A percentile compares a stretch with the other conserved stretches of the same genome.
phyloP scores from a whole-genome alignment of 208 protist species.

The Trypanosoma brucei region DNA sequence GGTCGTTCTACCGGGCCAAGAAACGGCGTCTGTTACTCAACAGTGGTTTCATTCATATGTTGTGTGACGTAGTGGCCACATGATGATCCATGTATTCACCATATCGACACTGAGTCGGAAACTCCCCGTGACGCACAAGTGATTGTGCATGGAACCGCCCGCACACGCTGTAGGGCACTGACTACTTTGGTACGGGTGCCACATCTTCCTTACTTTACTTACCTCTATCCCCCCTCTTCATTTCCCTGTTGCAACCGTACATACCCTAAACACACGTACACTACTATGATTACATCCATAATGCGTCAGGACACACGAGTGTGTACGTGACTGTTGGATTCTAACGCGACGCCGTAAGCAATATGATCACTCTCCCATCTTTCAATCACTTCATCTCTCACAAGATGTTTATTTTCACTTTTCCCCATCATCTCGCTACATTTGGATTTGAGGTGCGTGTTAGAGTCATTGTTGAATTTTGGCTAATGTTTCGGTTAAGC shows the following conservation, averaged over 20 bases:
- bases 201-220: neutral
- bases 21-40: neutral
- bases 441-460: constrained; percentile 28
- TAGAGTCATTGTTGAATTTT: neutral
- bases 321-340: constrained; percentile 34
- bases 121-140: constrained; percentile 20
- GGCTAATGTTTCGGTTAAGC: constrained; percentile 17
- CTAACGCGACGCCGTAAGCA: constrained; percentile 46
- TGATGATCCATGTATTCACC: constrained; percentile 29
- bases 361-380: constrained; percentile 21
- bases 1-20: constrained; percentile 43
- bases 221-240: neutral
- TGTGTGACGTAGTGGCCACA: neutral
- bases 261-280: constrained; percentile 20
- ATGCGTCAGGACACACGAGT: constrained; percentile 29
- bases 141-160: constrained; percentile 19
- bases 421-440: constrained; percentile 11
- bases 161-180: constrained; percentile 13
- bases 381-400: neutral
- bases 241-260: constrained; percentile 10
- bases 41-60: constrained; percentile 1
- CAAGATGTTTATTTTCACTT: constrained; percentile 18
- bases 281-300: constrained; percentile 16
- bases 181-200: neutral
- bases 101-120: constrained; percentile 33